These are phyloP conservation scores for Hymenoscyphus salicellus DNA, from an alignment of 2,329 filamentous ascomycete species.

Conservation along the genomic window DNA sequence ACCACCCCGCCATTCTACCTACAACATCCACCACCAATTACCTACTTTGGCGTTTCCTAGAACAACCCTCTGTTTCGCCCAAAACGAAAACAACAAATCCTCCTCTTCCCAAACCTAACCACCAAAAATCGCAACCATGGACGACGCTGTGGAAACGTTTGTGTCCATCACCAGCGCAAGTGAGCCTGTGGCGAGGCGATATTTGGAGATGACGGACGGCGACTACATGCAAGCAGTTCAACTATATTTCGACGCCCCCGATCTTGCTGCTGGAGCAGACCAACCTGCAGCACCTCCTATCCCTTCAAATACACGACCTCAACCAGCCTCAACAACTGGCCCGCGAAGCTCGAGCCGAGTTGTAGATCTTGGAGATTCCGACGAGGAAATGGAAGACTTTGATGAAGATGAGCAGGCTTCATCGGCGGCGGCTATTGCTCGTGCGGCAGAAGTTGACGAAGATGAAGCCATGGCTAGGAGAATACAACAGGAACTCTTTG, in stretches of 20 bases:
- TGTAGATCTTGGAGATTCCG: conserved; percentile 75
- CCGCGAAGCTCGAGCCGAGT: conserved; percentile 55
- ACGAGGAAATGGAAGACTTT: conserved; percentile 48
- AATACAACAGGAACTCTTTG: conserved; percentile 88
- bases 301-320: conserved; percentile 32
- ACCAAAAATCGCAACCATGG: conserved; percentile 37
- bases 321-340: conserved; percentile 22
- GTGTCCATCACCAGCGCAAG: conserved; percentile 75
- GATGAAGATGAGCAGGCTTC: conserved; percentile 35
- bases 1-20: background rate
- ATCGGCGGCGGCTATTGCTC: conserved; percentile 40
- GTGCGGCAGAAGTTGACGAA: conserved; percentile 67
- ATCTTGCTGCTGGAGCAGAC: conserved; percentile 47
- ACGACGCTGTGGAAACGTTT: conserved; percentile 67
- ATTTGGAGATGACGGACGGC: conserved; percentile 79
- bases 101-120: background rate
- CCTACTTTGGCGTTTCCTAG: background rate
- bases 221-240: conserved; percentile 83
- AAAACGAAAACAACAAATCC: background rate
- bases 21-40: background rate
- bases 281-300: conserved; percentile 29
- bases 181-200: conserved; percentile 72
- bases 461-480: conserved; percentile 91
- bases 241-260: conserved; percentile 86
- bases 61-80: background rate